Conservation (phyloP, 1,139 yeast species). For the Chernovozyma sophiae-reginae region DNA sequence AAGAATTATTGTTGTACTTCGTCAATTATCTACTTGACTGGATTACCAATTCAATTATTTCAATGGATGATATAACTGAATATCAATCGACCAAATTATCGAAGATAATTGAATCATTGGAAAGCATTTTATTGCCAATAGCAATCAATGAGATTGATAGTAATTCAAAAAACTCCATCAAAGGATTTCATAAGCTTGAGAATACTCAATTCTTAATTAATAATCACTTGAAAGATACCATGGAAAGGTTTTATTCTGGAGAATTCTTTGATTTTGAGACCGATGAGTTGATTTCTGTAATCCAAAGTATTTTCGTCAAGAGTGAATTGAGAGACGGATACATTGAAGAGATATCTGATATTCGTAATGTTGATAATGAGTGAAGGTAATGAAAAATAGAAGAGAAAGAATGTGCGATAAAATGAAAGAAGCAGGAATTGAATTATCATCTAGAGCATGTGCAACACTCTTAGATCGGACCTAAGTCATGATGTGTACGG, state of each 20-base stretch:
- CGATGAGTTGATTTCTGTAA: constrained; percentile 56
- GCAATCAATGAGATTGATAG: constrained; percentile 9
- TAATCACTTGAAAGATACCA: constrained; percentile 61
- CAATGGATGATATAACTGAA: constrained; percentile 34
- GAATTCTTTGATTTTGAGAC: constrained; percentile 69
- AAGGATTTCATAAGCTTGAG: constrained; percentile 37
- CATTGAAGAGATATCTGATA: constrained; percentile 49
- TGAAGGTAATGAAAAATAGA: too few relatives aligned
- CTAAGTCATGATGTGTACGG: too few relatives aligned
- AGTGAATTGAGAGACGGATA: constrained; percentile 61
- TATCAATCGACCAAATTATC: constrained; percentile 29
- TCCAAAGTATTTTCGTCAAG: constrained; percentile 63
- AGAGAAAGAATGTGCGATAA: too few relatives aligned
- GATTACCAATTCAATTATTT: constrained; percentile 24
- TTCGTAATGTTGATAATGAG: constrained; percentile 6
- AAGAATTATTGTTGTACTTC: constrained; percentile 21
- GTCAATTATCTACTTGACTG: constrained; percentile 31
- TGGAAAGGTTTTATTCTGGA: constrained; percentile 68
- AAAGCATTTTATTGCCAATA: constrained; percentile 15
- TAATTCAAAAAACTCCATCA: constrained; percentile 15
- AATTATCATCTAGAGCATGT: too few relatives aligned
- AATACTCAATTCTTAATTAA: constrained; percentile 46
- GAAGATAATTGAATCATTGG: constrained; percentile 17
- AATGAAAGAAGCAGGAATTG: too few relatives aligned
- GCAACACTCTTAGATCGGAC: too few relatives aligned